Conservation (phyloP, 345 rosid species). For the Hibiscus syriacus region DNA sequence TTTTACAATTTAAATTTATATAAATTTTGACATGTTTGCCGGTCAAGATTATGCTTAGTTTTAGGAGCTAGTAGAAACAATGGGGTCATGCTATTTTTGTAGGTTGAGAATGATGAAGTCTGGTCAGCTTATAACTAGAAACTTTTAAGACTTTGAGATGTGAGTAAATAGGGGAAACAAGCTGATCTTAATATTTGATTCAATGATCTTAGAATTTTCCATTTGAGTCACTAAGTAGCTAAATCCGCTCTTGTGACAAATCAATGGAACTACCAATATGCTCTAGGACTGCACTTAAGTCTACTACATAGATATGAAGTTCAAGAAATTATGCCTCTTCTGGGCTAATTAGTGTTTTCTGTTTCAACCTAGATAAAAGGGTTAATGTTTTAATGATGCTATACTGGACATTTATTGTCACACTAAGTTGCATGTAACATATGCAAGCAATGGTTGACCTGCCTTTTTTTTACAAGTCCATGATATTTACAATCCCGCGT, state of each 20-base stretch:
- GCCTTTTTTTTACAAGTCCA: not conserved
- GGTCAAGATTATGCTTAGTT: not conserved
- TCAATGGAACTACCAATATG: not conserved
- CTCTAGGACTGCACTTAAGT: not conserved
- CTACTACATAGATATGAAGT: no score
- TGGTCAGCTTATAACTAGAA: not conserved
- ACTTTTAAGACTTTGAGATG: not conserved
- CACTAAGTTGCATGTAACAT: not conserved
- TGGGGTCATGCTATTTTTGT: not conserved
- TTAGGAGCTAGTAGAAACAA: constrained; percentile 3
- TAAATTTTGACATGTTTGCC: not conserved
- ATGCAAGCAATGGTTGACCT: not conserved
- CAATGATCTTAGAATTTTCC: not conserved
- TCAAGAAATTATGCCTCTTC: no score
- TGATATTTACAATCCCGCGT: not conserved
- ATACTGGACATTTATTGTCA: not conserved
- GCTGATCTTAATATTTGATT: not conserved
- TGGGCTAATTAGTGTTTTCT: no score
- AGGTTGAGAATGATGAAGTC: not conserved
- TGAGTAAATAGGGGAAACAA: not conserved
- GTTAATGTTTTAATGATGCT: not conserved
- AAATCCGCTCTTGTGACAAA: not conserved
- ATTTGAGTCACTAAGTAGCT: not conserved
- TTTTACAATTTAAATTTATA: not conserved
- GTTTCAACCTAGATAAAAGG: no score